Evolutionary conservation across 768 basidiomycete species (phyloP), one percentile per base, ranked within the genome.

Genomic region (Boletus pseudo-olivaceus): DNA sequence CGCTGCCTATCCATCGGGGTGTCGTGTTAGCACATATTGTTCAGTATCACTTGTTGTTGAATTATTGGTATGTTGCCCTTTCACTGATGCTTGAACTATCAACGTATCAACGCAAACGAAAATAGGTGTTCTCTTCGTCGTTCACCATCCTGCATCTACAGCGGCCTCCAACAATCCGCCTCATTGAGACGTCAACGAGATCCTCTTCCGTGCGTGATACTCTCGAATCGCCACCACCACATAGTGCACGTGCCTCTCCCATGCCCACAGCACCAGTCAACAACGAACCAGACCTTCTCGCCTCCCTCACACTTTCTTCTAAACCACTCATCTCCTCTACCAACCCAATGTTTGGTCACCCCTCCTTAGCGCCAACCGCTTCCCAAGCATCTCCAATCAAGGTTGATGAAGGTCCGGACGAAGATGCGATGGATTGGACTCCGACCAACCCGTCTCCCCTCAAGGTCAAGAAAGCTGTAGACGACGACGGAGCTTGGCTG

Each of bases 91-190:
- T n/a, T 20, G 32, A 12, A 2, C 27, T 7, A 39, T 44, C 45
- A 19, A 59, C 32, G 33, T 7, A 39, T 44, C 45, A 19, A 59
- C 32, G 33, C 30, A 50, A 54, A 51, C 51, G 11, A 43, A 47
- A 42, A 47, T 27, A 90, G 89, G 72, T 80, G 41, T 71, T 80
- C 50, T 59, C 74, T 11, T 64, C 73, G 32, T 88, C 85, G 4
- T 78, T 75, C 53, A 72, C 77, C 46, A 73, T 81, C 15, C 74
- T 92, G 33, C 82, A 79, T 35, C 66, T 90, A 7, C 84, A 85
- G 54, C 83, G 79, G 17, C 87, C 90, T 1, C 88, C 89, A 10
- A 64, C 81, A 2, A 82, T 92, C 47, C 84, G 86, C 41, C 80
- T 92, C 26, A 77, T 90, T 42, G 79, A 87, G 62, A 79, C 82